phyloP scores from a whole-genome alignment of 2,329 filamentous ascomycete genomes.

The Monosporascus sp. region DNA sequence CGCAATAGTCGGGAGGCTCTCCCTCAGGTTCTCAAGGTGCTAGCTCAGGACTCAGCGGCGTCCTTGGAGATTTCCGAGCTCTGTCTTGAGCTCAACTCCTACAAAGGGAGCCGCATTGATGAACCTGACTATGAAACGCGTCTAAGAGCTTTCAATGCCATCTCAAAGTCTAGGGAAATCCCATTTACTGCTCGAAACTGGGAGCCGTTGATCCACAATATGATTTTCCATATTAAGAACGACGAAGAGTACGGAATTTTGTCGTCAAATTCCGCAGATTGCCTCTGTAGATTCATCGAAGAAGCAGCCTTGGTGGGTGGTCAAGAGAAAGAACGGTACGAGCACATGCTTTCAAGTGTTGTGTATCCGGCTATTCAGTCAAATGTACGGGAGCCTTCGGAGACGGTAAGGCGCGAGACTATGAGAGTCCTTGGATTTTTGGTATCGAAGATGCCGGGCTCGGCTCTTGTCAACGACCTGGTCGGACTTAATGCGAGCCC shows the following conservation, averaged over 20 bases:
- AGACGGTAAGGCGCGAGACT: conserved; percentile 79
- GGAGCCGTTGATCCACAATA: conserved; percentile 82
- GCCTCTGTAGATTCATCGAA: conserved; percentile 72
- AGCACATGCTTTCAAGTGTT: conserved; percentile 54
- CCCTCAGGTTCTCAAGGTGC: conserved; percentile 64
- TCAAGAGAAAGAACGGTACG: conserved; percentile 42
- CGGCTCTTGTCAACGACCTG: conserved; percentile 70
- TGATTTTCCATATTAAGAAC: conserved; percentile 79
- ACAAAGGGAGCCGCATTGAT: conserved; percentile 64
- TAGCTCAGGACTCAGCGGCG: conserved; percentile 58
- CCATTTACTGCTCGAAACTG: conserved; percentile 68
- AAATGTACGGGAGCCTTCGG: conserved; percentile 72
- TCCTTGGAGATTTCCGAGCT: conserved; percentile 61
- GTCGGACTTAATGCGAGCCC: conserved; percentile 54
- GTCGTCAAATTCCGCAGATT: conserved; percentile 71
- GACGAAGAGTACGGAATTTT: conserved; percentile 86
- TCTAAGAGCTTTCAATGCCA: conserved; percentile 66
- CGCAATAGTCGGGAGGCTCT: conserved; percentile 68
- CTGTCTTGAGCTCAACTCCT: conserved; percentile 77
- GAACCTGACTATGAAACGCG: conserved; percentile 85
- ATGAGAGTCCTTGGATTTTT: conserved; percentile 74
- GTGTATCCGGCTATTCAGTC: conserved; percentile 71
- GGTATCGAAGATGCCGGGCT: conserved; percentile 63
- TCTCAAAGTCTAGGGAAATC: conserved; percentile 58
- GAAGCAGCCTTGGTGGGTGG: conserved; percentile 42